Percentiles rank a stretch among this genome's conserved stretches.
phyloP scores from a whole-genome alignment of 2,329 filamentous ascomycete genomes.

The Nemania sp. region DNA sequence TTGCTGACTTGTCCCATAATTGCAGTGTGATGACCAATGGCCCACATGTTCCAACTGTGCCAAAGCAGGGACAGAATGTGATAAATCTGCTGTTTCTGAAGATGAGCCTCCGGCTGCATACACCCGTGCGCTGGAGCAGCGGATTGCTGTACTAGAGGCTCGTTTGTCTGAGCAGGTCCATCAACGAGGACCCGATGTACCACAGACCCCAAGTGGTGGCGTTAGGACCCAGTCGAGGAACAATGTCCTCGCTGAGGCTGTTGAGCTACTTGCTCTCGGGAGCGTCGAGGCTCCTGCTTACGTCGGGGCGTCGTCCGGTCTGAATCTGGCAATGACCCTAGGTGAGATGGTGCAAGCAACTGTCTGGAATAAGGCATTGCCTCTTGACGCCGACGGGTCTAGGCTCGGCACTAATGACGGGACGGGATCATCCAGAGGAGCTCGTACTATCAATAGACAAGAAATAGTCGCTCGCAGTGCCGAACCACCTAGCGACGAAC shows the following conservation, averaged over 20 bases:
- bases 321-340: conserved; percentile 52
- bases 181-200: conserved; percentile 17
- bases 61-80: conserved; percentile 46
- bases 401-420: conserved; percentile 15
- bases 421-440: conserved; percentile 4
- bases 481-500: conserved; percentile 51
- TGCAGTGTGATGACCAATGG: conserved; percentile 49
- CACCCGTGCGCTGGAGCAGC: conserved; percentile 46
- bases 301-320: conserved; percentile 52
- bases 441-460: conserved; percentile 41
- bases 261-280: conserved; percentile 53
- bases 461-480: conserved; percentile 47
- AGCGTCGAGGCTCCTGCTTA: conserved; percentile 51
- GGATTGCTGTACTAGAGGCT: conserved; percentile 46
- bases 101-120: conserved; percentile 44
- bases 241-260: conserved; percentile 45
- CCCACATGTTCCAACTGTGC: conserved; percentile 49
- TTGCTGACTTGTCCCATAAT: neutral
- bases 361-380: conserved; percentile 56
- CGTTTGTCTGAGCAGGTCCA: conserved; percentile 28
- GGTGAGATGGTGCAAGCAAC: conserved; percentile 58
- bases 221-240: conserved; percentile 24
- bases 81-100: conserved; percentile 46
- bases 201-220: conserved; percentile 13
- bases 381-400: conserved; percentile 23